Percentiles rank a stretch among this genome's conserved stretches.
These are phyloP conservation scores for Solanum sejunctum DNA, from an alignment of 257 asterid genomes.

Conservation along the genomic window DNA sequence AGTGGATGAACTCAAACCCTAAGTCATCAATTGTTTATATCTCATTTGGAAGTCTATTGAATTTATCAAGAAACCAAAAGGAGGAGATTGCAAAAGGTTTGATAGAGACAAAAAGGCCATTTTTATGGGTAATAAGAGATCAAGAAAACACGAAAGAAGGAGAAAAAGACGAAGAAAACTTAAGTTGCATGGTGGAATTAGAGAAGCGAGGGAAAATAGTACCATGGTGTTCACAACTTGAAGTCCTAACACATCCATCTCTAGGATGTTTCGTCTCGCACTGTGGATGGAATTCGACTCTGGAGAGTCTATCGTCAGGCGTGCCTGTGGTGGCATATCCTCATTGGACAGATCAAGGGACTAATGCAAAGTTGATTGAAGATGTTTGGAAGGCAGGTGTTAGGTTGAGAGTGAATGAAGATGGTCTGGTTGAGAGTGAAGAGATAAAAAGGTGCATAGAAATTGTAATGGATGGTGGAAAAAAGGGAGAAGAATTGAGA, in stretches of 20 bases:
- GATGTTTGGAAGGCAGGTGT: conserved; percentile 19
- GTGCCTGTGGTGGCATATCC: conserved; percentile 19
- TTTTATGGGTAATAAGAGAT: conserved; percentile 25
- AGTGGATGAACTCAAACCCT: conserved; percentile 17
- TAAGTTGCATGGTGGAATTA: conserved; percentile 9
- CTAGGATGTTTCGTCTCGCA: conserved; percentile 23
- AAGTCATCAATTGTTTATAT: conserved; percentile 14
- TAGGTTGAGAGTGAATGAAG: conserved; percentile 1
- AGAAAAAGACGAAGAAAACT: not conserved
- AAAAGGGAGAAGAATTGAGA: not conserved
- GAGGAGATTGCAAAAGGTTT: conserved; percentile 14
- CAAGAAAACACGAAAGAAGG: not conserved
- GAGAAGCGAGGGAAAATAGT: conserved; percentile 17
- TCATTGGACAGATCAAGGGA: conserved; percentile 20
- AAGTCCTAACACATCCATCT: conserved; percentile 16
- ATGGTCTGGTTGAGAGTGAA: conserved; percentile 5
- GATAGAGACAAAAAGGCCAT: conserved; percentile 4
- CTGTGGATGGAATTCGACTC: conserved; percentile 27
- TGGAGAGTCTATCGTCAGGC: conserved; percentile 10
- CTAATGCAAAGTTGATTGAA: conserved; percentile 15
- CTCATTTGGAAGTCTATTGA: conserved; percentile 19
- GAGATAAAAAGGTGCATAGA: conserved; percentile 16
- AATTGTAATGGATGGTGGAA: conserved; percentile 5
- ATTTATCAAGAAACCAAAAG: conserved; percentile 4
- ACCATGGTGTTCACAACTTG: conserved; percentile 28